These are phyloP conservation scores for Cordia subcordata DNA, from an alignment of 257 asterid genomes.

Conservation along the genomic window DNA sequence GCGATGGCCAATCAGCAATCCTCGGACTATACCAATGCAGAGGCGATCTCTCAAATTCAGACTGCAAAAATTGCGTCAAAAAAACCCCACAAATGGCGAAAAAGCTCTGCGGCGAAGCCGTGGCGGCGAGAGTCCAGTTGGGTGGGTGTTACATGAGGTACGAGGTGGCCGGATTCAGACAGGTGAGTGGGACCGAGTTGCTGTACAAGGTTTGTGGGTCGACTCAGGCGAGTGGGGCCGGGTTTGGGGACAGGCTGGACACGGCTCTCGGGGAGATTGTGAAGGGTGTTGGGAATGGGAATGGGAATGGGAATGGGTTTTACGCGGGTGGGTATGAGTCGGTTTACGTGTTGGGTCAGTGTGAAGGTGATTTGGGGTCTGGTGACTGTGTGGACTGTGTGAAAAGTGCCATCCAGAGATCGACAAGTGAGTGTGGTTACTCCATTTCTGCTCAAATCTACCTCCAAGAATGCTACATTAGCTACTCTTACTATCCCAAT, in stretches of 20 bases:
- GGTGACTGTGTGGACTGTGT: slow-evolving; percentile 77
- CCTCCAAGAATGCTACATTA: slow-evolving; percentile 61
- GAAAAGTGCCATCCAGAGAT: slow-evolving; percentile 47
- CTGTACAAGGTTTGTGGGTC: slow-evolving; percentile 64
- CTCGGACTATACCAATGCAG: slow-evolving; percentile 74
- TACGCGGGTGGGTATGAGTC: slow-evolving; percentile 61
- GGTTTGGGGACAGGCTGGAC: slow-evolving; percentile 50
- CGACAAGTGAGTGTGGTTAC: slow-evolving; percentile 50
- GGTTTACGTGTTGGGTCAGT: slow-evolving; percentile 79
- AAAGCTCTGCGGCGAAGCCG: slow-evolving; percentile 46
- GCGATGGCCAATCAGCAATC: slow-evolving; percentile 41
- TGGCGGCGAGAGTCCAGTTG: slow-evolving; percentile 66
- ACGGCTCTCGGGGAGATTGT: slow-evolving; percentile 53
- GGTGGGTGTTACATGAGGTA: slow-evolving; percentile 64
- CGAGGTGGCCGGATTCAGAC: slow-evolving; percentile 47
- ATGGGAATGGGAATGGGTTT: slow-evolving; percentile 47
- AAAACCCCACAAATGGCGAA: slow-evolving; percentile 29
- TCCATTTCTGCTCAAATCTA: slow-evolving; percentile 66
- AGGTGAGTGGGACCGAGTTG: slow-evolving; percentile 44
- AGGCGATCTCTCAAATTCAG: slow-evolving; percentile 55
- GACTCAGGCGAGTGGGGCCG: slow-evolving; percentile 58
- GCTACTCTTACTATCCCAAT: slow-evolving; percentile 69
- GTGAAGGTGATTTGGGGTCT: slow-evolving; percentile 66
- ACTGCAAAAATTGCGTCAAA: slow-evolving; percentile 49
- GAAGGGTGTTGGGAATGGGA: slow-evolving; percentile 45